Conservation (phyloP, 306 rosid genomes). For the Cucurbita pepo region DNA sequence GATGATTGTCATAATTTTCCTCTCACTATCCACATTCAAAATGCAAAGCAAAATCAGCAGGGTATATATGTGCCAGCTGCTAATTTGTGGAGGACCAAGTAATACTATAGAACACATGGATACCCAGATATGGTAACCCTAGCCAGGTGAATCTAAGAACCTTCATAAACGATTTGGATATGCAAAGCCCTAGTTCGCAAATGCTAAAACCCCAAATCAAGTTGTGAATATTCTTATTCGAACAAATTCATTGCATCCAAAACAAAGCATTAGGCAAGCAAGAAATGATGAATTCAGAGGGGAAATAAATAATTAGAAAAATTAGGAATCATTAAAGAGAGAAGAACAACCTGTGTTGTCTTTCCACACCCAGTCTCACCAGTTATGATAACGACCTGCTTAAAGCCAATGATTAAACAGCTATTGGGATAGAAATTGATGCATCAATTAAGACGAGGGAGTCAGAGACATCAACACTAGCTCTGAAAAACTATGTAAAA, state of each 20-base stretch:
- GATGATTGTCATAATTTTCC: neutral
- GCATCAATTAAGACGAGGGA: neutral
- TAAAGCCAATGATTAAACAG: slow-evolving; percentile 16
- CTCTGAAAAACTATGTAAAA: neutral
- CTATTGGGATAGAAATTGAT: slow-evolving; percentile 3
- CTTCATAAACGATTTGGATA: too few species aligned
- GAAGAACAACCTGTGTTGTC: slow-evolving; percentile 88
- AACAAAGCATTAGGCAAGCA: neutral
- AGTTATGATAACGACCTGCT: slow-evolving; percentile 81
- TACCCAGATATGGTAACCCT: neutral
- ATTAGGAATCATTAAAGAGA: slow-evolving; percentile 22
- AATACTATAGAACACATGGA: neutral
- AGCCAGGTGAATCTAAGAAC: too few species aligned
- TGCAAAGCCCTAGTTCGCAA: too few species aligned
- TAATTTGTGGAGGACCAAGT: neutral
- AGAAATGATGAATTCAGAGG: neutral
- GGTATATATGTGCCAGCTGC: neutral
- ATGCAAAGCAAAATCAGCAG: neutral
- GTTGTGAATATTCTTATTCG: neutral
- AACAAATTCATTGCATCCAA: neutral
- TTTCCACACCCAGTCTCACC: slow-evolving; percentile 99
- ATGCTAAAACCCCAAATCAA: too few species aligned
- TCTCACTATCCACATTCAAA: neutral
- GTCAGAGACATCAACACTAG: neutral
- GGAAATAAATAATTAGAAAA: neutral